phyloP scores from a whole-genome alignment of 2,329 filamentous ascomycete genomes.

The Pseudogymnoascus pannorum region DNA sequence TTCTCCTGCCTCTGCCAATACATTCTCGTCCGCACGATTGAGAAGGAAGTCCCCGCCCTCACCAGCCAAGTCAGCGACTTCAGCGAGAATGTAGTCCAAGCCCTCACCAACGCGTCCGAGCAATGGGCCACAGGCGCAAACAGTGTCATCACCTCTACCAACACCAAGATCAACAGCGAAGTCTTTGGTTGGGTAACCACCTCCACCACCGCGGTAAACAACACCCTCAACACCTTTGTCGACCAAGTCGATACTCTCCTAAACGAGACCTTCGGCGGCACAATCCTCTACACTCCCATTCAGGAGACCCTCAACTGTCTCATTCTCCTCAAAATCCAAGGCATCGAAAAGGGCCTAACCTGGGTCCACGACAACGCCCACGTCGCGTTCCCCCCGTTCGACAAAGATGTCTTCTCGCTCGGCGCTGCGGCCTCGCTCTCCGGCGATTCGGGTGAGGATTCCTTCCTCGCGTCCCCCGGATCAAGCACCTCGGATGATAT shows the following conservation, averaged over 20 bases:
- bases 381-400: constrained; percentile 69
- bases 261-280: constrained; percentile 72
- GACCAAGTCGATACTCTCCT: constrained; percentile 68
- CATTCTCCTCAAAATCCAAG: constrained; percentile 78
- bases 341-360: constrained; percentile 80
- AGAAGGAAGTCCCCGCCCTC: constrained; percentile 58
- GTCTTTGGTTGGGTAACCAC: constrained; percentile 83
- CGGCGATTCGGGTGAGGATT: constrained; percentile 52
- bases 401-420: constrained; percentile 73
- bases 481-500: constrained; percentile 73
- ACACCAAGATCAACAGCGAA: constrained; percentile 70
- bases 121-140: constrained; percentile 60
- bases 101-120: constrained; percentile 56
- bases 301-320: constrained; percentile 76
- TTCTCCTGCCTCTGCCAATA: constrained; percentile 62
- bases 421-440: constrained; percentile 59
- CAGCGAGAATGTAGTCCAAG: constrained; percentile 53
- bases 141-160: constrained; percentile 50
- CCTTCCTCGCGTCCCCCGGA: constrained; percentile 72
- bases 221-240: constrained; percentile 77
- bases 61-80: constrained; percentile 58
- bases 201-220: constrained; percentile 73
- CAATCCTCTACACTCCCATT: constrained; percentile 70
- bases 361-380: constrained; percentile 88
- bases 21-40: constrained; percentile 53